Evolutionary conservation across 1,284 basidiomycete genomes (phyloP).

Genomic region (Moniliella sp.): DNA sequence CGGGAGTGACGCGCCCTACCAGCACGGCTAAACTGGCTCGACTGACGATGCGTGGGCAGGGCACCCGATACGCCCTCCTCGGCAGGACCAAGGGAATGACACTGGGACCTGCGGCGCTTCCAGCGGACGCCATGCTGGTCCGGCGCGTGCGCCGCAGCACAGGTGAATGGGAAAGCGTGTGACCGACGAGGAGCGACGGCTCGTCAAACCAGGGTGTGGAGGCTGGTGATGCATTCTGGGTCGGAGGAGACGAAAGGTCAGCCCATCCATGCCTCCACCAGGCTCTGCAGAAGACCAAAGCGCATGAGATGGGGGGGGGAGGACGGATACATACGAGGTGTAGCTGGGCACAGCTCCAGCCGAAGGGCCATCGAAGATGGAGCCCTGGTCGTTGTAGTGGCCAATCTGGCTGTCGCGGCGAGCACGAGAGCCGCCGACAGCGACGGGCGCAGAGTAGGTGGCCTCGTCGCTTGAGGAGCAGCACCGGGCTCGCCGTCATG

Average conservation of each 20-base stretch:
- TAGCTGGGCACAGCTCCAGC: constrained; percentile 28
- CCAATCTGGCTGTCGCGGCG: constrained; percentile 27
- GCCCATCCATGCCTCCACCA: not conserved
- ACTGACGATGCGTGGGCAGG: too few species aligned
- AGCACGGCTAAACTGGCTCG: too few species aligned
- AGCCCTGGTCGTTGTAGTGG: constrained; percentile 18
- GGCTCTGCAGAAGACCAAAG: not conserved
- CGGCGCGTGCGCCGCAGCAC: too few species aligned
- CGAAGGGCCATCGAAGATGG: constrained; percentile 28
- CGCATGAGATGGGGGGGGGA: not conserved
- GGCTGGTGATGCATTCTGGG: constrained; percentile 16
- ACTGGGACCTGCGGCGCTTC: too few species aligned
- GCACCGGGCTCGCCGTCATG: constrained; percentile 3
- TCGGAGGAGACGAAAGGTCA: not conserved
- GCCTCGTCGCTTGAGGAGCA: constrained; percentile 1
- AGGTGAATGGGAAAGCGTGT: constrained; percentile 8
- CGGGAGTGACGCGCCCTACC: too few species aligned
- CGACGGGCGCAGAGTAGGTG: not conserved
- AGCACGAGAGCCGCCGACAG: constrained; percentile 2
- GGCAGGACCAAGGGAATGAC: too few species aligned
- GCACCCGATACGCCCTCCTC: too few species aligned
- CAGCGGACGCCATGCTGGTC: too few species aligned
- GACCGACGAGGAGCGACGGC: constrained; percentile 9
- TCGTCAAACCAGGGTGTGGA: constrained; percentile 12
- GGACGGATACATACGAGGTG: constrained; percentile 2